Base-by-base conservation (phyloP, 176 grass and related monocot species). In the Rhynchospora tenuis region DNA sequence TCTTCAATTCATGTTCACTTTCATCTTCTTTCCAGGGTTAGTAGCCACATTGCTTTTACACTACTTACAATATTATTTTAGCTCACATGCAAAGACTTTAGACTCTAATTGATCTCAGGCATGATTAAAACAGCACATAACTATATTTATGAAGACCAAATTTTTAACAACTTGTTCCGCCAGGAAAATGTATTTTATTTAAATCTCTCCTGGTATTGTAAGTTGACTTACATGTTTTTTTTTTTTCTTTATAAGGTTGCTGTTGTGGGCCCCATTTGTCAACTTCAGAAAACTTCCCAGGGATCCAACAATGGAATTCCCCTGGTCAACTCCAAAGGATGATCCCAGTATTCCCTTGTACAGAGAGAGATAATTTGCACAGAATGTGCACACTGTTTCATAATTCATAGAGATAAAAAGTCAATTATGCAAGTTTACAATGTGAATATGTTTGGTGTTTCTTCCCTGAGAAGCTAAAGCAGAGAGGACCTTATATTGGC, bases 231-330 rank as follows among this genome's bases (percentile, higher is more conserved):
- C 19, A 57, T 74, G 12, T 56, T 48, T 71, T 29, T 63, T 20
- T 79, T 85, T 16, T 43, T 54, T 20, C 3, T 64, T 81, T 75
- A 29, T 71, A 85, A 90, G 93, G 58, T 43, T 98, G 84, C 84
- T 98, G 91, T 20, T 98, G 3, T 98, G 93, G 96, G 92, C 95
- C 28, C 95, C 95, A 28, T 98, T 94, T 71, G 8, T 94, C 73
- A 98, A 98, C 87, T 98, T 93, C 89, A 89, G 96, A 75, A 95
- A 91, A 83, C 86, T 98, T 76, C 93, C 96, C 51, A 98, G 91
- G 85, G 96, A 98, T 81, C 88, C 86, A n/a, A 98, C 93, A 76
- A 95, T 95, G 96, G 85, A 93, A 86, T 86, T 91, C 54, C 95
- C 96, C 88, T 95, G 91, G 93, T 93, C 92, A 24, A 98, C 82